These are phyloP conservation scores for Pyrus hybrid DNA, from an alignment of 331 rosid genomes.

Conservation along the genomic window DNA sequence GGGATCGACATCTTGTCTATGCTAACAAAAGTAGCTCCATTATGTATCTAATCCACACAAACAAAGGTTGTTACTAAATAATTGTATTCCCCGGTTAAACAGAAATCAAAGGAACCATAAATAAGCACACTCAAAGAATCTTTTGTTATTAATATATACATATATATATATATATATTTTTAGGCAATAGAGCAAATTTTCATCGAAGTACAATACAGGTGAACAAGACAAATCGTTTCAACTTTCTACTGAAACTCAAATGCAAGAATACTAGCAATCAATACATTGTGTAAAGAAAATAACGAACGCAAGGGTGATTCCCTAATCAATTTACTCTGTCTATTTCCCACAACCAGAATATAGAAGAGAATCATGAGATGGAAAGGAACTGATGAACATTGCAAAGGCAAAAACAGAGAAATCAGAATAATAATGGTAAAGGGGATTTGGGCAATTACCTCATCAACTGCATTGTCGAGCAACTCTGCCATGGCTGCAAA, in stretches of 20 bases:
- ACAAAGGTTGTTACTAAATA: neutral
- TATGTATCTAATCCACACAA: constrained; percentile 41
- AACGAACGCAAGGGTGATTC: neutral
- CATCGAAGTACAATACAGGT: neutral
- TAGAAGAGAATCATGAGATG: neutral
- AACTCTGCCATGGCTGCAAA: constrained; percentile 82
- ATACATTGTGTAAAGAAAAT: neutral
- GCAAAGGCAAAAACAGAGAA: neutral
- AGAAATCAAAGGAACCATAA: neutral
- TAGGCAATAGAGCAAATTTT: neutral
- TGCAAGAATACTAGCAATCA: neutral
- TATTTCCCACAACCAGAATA: neutral
- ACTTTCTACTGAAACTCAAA: neutral
- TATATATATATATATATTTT: too few species aligned
- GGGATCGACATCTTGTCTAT: constrained; percentile 63
- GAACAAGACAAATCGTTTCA: neutral
- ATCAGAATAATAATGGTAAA: neutral
- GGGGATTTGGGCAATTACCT: constrained; percentile 38
- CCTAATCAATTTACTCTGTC: neutral
- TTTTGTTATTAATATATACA: too few species aligned
- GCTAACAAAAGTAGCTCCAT: constrained; percentile 72
- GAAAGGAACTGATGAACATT: neutral
- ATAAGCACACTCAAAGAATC: neutral
- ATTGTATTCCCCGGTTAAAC: neutral
- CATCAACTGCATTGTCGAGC: constrained; percentile 82